Evolutionary conservation across 495 filamentous ascomycete species (phyloP).

Genomic region (Aspergillus ellipticus): DNA sequence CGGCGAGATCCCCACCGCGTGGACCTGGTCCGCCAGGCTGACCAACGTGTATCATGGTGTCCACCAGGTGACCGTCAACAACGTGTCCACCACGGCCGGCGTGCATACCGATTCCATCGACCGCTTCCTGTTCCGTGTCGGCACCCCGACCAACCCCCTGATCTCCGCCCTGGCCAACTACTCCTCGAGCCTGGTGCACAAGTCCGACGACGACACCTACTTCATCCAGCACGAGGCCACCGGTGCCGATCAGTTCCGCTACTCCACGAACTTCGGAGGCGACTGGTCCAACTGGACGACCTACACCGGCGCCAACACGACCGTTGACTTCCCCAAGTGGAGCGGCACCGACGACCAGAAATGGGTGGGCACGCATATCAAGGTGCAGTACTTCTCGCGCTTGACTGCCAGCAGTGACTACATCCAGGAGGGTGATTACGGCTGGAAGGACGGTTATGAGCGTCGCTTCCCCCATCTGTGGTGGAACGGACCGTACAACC

Average conservation of each 20-base stretch:
- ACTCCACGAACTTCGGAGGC: conserved; percentile 51
- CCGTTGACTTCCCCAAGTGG: conserved; percentile 37
- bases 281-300: conserved; percentile 46
- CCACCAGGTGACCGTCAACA: conserved; percentile 42
- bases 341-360: conserved; percentile 49
- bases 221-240: conserved; percentile 53
- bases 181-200: conserved; percentile 43
- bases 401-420: conserved; percentile 56
- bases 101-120: conserved; percentile 39
- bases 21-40: conserved; percentile 38
- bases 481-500: conserved; percentile 58
- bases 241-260: conserved; percentile 58
- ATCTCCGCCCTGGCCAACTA: conserved; percentile 56
- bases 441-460: conserved; percentile 23
- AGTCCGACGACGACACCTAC: conserved; percentile 26
- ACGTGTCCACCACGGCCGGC: conserved; percentile 30
- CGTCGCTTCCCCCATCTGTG: conserved; percentile 59
- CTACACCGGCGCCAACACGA: conserved; percentile 43
- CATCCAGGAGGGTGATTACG: conserved; percentile 54
- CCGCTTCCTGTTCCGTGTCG: conserved; percentile 45
- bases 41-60: conserved; percentile 46
- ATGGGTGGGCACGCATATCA: conserved; percentile 60
- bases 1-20: conserved; percentile 31
- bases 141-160: conserved; percentile 44
- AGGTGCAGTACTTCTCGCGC: conserved; percentile 60